Percentiles rank a stretch among this genome's conserved stretches.
phyloP scores from a whole-genome alignment of 2,329 filamentous ascomycete genomes.

The Aspergillus sp. region DNA sequence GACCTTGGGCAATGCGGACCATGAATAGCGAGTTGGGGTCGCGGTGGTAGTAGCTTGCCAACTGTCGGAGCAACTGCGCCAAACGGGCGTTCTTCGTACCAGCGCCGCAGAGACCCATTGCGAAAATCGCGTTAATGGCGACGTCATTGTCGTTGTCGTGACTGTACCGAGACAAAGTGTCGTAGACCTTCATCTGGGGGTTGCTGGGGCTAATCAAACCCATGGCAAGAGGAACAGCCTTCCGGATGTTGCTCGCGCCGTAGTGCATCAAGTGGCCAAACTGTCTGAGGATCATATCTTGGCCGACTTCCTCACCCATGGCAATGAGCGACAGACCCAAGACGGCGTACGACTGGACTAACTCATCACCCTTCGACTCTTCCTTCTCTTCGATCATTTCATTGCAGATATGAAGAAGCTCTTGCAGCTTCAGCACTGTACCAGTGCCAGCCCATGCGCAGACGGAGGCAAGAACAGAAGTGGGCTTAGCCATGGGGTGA shows the following conservation, averaged over 20 bases:
- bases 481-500: conserved; percentile 95
- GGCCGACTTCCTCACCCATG: conserved; percentile 97
- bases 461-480: conserved; percentile 86
- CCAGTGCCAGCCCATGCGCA: conserved; percentile 98
- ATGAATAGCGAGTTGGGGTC: conserved; percentile 97
- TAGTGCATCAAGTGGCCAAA: conserved; percentile 99
- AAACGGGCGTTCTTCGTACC: conserved; percentile 97
- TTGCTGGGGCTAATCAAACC: conserved; percentile 95
- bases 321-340: conserved; percentile 88
- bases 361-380: conserved; percentile 89
- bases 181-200: conserved; percentile 99
- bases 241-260: conserved; percentile 92
- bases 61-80: conserved; percentile 85
- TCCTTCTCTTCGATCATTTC: conserved; percentile 93
- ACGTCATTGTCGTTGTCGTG: conserved; percentile 99
- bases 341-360: conserved; percentile 93
- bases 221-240: conserved; percentile 93
- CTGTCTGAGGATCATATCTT: conserved; percentile 96
- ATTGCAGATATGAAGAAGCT: conserved; percentile 95
- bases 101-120: conserved; percentile 93
- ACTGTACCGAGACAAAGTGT: conserved; percentile 92
- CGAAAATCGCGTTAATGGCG: conserved; percentile 96
- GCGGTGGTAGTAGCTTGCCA: conserved; percentile 96
- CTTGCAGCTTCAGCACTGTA: conserved; percentile 93
- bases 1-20: conserved; percentile 95